phyloP scores from a whole-genome alignment of 2,329 filamentous ascomycete species.

The Sarocladiaceae sp. region DNA sequence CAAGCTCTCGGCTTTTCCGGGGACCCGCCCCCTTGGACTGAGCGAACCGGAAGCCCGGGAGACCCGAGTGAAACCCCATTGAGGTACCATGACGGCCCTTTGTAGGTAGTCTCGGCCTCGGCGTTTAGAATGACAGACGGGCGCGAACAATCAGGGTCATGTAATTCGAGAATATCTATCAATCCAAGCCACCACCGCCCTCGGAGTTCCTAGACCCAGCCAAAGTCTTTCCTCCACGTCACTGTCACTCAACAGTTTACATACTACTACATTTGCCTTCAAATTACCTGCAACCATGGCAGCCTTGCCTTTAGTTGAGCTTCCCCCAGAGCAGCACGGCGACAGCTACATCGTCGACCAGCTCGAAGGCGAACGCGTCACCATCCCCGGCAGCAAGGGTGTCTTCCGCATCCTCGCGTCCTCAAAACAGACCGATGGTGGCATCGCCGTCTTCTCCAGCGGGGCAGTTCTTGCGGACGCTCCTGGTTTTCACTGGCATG shows the following conservation, averaged over 20 bases:
- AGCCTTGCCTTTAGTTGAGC: constrained; percentile 24
- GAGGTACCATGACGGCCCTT: too few species aligned
- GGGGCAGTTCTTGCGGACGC: constrained; percentile 41
- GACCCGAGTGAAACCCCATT: too few species aligned
- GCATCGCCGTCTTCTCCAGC: constrained; percentile 46
- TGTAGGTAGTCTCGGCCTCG: too few species aligned
- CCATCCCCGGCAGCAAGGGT: constrained; percentile 48
- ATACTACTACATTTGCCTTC: not conserved
- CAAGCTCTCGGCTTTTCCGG: not conserved
- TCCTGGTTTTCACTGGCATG: constrained; percentile 53
- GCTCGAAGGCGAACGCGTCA: constrained; percentile 46
- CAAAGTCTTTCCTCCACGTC: too few species aligned
- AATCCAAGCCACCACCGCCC: not conserved
- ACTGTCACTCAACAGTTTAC: too few species aligned
- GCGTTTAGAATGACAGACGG: too few species aligned
- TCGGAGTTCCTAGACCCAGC: not conserved
- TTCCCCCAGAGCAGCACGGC: constrained; percentile 29
- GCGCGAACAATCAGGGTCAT: not conserved
- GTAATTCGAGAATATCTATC: not conserved
- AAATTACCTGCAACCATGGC: constrained; percentile 18
- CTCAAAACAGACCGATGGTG: constrained; percentile 44
- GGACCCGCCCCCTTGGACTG: not conserved
- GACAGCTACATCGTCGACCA: constrained; percentile 42
- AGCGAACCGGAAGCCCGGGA: not conserved
- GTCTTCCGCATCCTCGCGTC: constrained; percentile 47